Percentiles rank a stretch among this genome's conserved stretches.
Evolutionary conservation across 2,329 filamentous ascomycete species (phyloP).

Genomic region (Westerdykella sp.): DNA sequence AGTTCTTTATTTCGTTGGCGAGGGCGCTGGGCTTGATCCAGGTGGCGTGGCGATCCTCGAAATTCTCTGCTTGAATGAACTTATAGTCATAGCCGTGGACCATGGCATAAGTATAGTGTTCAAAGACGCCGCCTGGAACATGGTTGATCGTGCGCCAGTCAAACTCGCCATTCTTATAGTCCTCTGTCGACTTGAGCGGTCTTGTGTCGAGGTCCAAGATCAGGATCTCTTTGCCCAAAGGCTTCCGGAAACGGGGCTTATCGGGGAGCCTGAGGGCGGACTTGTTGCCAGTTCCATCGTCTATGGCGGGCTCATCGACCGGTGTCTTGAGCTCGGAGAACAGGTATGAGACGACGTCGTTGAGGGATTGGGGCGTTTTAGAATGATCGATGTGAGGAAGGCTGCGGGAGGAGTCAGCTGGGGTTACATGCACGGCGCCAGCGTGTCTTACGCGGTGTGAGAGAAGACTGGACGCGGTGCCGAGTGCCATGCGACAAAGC

Average conservation of each 20-base stretch:
- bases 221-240: slow-evolving; percentile 29
- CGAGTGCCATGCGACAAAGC: slow-evolving; percentile 31
- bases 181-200: slow-evolving; percentile 26
- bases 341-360: slow-evolving; percentile 28
- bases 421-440: neutral
- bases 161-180: slow-evolving; percentile 26
- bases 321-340: slow-evolving; percentile 25
- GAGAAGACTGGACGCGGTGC: slow-evolving; percentile 18
- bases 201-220: slow-evolving; percentile 35
- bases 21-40: slow-evolving; percentile 44
- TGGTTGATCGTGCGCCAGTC: slow-evolving; percentile 35
- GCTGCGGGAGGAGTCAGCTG: neutral
- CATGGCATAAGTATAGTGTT: slow-evolving; percentile 36
- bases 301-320: slow-evolving; percentile 24
- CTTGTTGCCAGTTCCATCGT: slow-evolving; percentile 27
- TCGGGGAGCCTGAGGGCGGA: slow-evolving; percentile 17
- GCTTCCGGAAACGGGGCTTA: slow-evolving; percentile 28
- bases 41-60: slow-evolving; percentile 39
- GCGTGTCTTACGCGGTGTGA: neutral
- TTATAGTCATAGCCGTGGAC: slow-evolving; percentile 49
- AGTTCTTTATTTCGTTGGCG: slow-evolving; percentile 33
- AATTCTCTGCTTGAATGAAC: slow-evolving; percentile 39
- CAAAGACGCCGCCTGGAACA: slow-evolving; percentile 33
- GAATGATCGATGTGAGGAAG: slow-evolving; percentile 7
- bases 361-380: slow-evolving; percentile 23